These are phyloP conservation scores for Cordyceps tenuipes DNA, from an alignment of 2,329 filamentous ascomycete species.

Conservation along the genomic window DNA sequence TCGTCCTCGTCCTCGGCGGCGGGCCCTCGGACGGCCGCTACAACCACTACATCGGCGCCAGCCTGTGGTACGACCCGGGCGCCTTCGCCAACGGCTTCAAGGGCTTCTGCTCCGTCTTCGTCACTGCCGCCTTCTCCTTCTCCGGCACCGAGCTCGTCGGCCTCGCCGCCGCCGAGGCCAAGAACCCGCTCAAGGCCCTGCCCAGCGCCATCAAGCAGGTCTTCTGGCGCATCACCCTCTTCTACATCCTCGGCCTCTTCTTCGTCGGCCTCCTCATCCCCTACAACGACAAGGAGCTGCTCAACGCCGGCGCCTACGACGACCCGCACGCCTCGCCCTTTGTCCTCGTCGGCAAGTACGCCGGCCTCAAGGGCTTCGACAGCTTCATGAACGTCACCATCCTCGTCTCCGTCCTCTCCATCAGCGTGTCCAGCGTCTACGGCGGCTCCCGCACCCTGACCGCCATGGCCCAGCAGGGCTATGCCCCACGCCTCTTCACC, in stretches of 20 bases:
- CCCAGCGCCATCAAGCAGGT: conserved; percentile 75
- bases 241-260: conserved; percentile 42
- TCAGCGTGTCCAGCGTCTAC: conserved; percentile 46
- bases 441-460: conserved; percentile 47
- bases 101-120: conserved; percentile 60
- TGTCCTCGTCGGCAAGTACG: conserved; percentile 41
- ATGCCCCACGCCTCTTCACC: conserved; percentile 44
- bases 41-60: conserved; percentile 34
- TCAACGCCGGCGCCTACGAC: conserved; percentile 27
- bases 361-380: conserved; percentile 38
- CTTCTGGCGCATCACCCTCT: conserved; percentile 44
- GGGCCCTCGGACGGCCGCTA: conserved; percentile 39
- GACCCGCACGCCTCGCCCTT: conserved; percentile 38
- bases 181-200: conserved; percentile 59
- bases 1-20: conserved; percentile 50
- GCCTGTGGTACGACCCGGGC: conserved; percentile 35
- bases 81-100: conserved; percentile 62
- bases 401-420: conserved; percentile 44
- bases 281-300: conserved; percentile 20
- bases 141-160: conserved; percentile 62
- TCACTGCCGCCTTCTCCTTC: conserved; percentile 62
- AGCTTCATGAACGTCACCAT: conserved; percentile 47
- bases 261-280: conserved; percentile 38
- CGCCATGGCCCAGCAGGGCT: conserved; percentile 48
- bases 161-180: conserved; percentile 60